phyloP scores from a whole-genome alignment of 805 yeast species.

The Myxozyma geophila region DNA sequence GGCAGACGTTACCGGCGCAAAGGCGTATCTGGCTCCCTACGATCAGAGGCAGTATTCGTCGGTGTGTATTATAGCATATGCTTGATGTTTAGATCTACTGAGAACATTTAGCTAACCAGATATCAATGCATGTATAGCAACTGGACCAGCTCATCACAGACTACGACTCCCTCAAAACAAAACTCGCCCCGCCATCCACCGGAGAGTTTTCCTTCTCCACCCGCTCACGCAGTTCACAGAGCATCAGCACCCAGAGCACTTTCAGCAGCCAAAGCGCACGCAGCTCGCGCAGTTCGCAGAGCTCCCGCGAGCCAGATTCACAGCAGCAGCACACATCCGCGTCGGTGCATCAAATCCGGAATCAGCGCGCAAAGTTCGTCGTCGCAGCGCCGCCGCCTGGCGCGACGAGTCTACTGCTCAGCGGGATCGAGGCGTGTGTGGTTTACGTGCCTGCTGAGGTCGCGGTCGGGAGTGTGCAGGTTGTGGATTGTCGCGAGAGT shows the following conservation, averaged over 20 bases:
- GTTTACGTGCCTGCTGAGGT: conserved; percentile 11
- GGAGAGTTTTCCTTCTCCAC: conserved; percentile 21
- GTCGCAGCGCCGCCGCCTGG: neutral
- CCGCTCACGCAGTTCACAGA: conserved; percentile 12
- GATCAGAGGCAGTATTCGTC: conserved; percentile 32
- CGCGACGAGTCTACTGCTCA: conserved; percentile 4
- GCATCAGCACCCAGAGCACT: neutral
- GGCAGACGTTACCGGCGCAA: conserved; percentile 19
- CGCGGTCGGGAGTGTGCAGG: conserved; percentile 14
- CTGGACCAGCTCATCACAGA: conserved; percentile 21
- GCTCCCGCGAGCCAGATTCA: neutral
- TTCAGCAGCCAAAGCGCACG: neutral
- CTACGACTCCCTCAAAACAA: conserved; percentile 6
- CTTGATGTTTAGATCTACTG: neutral
- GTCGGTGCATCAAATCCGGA: conserved; percentile 20
- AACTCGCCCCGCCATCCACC: conserved; percentile 14
- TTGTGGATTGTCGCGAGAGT: conserved; percentile 11
- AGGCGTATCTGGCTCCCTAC: conserved; percentile 26
- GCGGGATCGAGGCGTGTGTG: conserved; percentile 15
- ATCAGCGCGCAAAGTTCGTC: conserved; percentile 6
- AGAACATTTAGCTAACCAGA: neutral
- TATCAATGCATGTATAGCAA: conserved; percentile 19
- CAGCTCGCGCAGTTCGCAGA: neutral
- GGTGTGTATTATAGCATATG: conserved; percentile 2
- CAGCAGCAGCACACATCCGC: neutral